These are phyloP conservation scores for Leccinum variicolor DNA, from an alignment of 768 basidiomycete species.

Conservation along the genomic window DNA sequence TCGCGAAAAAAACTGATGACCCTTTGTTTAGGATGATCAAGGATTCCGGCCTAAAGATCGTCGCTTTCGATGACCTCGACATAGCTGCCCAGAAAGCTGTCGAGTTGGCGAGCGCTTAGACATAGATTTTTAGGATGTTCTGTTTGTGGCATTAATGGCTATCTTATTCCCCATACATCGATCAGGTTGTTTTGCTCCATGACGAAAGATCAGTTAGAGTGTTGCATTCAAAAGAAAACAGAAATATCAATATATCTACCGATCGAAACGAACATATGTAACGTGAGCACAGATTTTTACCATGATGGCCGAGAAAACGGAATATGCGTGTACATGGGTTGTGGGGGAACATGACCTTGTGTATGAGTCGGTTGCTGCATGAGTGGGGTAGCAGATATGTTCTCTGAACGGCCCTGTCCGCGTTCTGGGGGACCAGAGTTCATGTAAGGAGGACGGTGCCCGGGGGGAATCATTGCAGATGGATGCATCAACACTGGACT, in stretches of 20 bases:
- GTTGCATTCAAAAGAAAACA: conserved; percentile 22
- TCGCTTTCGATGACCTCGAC: conserved; percentile 89
- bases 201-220: conserved; percentile 16
- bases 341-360: conserved; percentile 23
- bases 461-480: conserved; percentile 37
- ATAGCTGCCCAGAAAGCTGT: conserved; percentile 85
- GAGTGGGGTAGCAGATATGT: conserved; percentile 37
- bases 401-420: conserved; percentile 47
- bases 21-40: conserved; percentile 75
- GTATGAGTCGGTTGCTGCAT: conserved; percentile 36
- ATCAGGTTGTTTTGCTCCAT: not conserved
- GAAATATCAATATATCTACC: conserved; percentile 34
- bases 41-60: conserved; percentile 89
- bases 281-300: conserved; percentile 21
- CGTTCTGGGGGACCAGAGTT: conserved; percentile 50
- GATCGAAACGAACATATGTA: conserved; percentile 19
- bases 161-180: not conserved
- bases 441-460: conserved; percentile 35
- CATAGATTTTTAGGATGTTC: conserved; percentile 20
- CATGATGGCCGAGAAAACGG: conserved; percentile 30
- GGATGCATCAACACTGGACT: conserved; percentile 69
- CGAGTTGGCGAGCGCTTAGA: conserved; percentile 54
- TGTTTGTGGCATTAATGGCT: conserved; percentile 17
- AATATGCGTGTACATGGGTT: conserved; percentile 30
- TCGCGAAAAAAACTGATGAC: conserved; percentile 1